phyloP scores from a whole-genome alignment of 148 eudicot species.

The Pouteria glomerata region DNA sequence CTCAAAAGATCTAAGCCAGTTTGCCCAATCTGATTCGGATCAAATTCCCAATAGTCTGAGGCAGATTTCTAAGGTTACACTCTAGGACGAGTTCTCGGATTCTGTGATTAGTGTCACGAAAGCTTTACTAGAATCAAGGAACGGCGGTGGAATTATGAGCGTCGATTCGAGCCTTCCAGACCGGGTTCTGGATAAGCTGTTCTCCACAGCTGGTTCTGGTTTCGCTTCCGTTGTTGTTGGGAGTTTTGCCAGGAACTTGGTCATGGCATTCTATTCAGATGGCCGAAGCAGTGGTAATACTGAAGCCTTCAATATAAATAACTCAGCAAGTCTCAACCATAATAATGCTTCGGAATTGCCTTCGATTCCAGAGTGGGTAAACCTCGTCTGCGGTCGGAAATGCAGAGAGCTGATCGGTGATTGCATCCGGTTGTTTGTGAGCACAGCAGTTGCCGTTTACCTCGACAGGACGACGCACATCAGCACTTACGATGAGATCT shows the following conservation, averaged over 20 bases:
- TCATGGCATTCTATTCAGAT: constrained; percentile 52
- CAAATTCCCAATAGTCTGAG: constrained; percentile 63
- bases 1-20: constrained; percentile 58
- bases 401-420: constrained; percentile 48
- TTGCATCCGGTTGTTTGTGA: constrained; percentile 56
- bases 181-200: constrained; percentile 59
- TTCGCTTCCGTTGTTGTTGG: constrained; percentile 84
- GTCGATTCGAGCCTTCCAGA: constrained; percentile 40
- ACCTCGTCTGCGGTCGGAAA: constrained; percentile 42
- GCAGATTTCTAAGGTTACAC: constrained; percentile 56
- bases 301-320: constrained; percentile 1
- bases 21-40: constrained; percentile 58
- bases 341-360: background rate
- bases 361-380: constrained; percentile 39
- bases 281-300: constrained; percentile 7
- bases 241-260: constrained; percentile 74
- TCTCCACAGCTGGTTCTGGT: constrained; percentile 60
- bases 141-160: constrained; percentile 16
- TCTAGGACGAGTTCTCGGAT: constrained; percentile 50
- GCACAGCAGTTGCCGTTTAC: constrained; percentile 67
- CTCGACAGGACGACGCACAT: constrained; percentile 75
- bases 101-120: constrained; percentile 38
- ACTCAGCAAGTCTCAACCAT: background rate
- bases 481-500: constrained; percentile 71
- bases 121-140: constrained; percentile 33